Evolutionary conservation across 805 yeast species (phyloP), one percentile per base, ranked within the genome.

Genomic region (Cyberlindnera nakhonratchasimensis): DNA sequence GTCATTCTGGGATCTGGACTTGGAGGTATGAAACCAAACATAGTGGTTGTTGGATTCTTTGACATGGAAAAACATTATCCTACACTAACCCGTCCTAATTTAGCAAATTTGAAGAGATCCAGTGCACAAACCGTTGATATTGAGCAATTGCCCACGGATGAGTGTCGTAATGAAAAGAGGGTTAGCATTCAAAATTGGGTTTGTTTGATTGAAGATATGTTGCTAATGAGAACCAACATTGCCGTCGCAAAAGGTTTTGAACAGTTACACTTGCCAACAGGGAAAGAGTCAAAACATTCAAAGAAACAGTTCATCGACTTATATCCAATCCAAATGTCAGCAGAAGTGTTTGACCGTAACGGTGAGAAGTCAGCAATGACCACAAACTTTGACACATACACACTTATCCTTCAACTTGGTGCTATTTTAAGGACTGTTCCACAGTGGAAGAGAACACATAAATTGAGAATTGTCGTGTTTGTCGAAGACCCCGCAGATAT

Each of bases 1-100:
- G 89, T 93, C 9, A 89, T 78, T 45, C 62, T 91, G 46, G 97
- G 97, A 0, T 85, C 96, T 3, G 99, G 99, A 0, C 69, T 93
- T n/a, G 99, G 99, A 7, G 97, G 96, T 11, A 93, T 93, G 99
- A 83, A 79, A 55, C 99, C 99, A 2, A 93, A 93, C 58, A 90
- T 93, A 39, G 87, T 96, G 0, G 95, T 93, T 0, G 47, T 93
- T 24, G 98, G 98, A 0, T 89, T 89, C 56, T 86, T 82, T 53
- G 96, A 91, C 57, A 69, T 82, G 46, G 63, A 61, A 7, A 62
- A 59, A 25, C 64, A 63, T 45, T 59, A 52, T 31, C 53, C 55
- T 20, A 31, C 19, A 5, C 11, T 23, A 16, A 9, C 28, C 14
- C 48, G 37, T 23, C 39, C 39, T 11, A 22, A 28, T 12, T 21